Conservation (phyloP, 2,329 filamentous ascomycete genomes). For the Aspergillus jensenii region DNA sequence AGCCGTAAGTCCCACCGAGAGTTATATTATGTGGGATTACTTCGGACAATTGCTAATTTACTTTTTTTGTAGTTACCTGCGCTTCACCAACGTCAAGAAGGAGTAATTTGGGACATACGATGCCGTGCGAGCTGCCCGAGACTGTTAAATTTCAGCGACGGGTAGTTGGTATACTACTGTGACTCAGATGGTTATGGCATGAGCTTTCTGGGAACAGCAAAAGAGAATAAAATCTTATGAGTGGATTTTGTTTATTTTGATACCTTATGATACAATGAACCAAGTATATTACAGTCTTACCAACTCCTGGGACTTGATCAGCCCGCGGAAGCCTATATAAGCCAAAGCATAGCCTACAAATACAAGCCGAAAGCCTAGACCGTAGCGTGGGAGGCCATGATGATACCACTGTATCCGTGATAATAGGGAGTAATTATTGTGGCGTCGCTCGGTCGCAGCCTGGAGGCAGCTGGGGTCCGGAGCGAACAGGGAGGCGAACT, state of each 20-base stretch:
- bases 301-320: background rate
- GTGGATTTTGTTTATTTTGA: slow-evolving; percentile 9
- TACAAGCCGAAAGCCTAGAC: background rate
- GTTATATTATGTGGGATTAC: background rate
- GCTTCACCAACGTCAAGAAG: slow-evolving; percentile 38
- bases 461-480: background rate
- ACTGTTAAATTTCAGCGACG: background rate
- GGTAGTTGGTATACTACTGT: background rate
- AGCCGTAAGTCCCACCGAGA: slow-evolving; percentile 47
- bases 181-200: slow-evolving; percentile 4
- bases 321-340: background rate
- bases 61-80: slow-evolving; percentile 32
- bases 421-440: background rate
- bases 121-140: background rate
- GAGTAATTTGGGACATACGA: slow-evolving; percentile 21
- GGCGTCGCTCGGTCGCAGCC: background rate
- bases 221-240: slow-evolving; percentile 3
- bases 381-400: background rate
- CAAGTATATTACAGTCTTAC: background rate
- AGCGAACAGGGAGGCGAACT: background rate
- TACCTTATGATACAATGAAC: slow-evolving; percentile 14
- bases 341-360: background rate
- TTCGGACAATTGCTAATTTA: background rate
- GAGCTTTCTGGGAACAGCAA: slow-evolving; percentile 4
- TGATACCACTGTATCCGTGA: background rate